phyloP scores from a whole-genome alignment of 345 rosid genomes.

The Draba incana region DNA sequence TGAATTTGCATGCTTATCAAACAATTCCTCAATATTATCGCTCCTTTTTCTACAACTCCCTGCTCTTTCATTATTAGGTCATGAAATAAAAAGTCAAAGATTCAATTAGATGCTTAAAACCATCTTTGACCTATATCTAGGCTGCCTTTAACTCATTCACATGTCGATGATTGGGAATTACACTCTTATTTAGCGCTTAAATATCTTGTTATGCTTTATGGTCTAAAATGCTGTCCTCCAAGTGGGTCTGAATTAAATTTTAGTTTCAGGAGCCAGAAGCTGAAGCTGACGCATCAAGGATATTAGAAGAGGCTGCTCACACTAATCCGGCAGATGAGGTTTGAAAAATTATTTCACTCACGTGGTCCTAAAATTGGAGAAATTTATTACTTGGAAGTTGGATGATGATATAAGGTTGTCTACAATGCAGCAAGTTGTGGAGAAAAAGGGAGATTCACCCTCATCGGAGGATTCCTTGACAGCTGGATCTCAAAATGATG shows the following conservation, averaged over 20 bases:
- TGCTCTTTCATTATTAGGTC: slow-evolving; percentile 5
- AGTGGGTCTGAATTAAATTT: slow-evolving; percentile 36
- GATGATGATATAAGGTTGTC: slow-evolving; percentile 28
- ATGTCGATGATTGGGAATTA: not conserved
- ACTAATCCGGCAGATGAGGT: slow-evolving; percentile 47
- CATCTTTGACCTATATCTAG: not conserved
- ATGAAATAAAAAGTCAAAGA: slow-evolving; percentile 10
- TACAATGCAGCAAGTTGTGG: slow-evolving; percentile 48
- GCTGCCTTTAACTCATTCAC: slow-evolving; percentile 2
- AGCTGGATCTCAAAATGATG: slow-evolving; percentile 47
- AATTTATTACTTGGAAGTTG: not conserved
- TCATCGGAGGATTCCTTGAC: slow-evolving; percentile 49
- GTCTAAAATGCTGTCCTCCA: not conserved
- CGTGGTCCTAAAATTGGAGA: slow-evolving; percentile 4
- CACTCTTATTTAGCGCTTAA: slow-evolving; percentile 1
- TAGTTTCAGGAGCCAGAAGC: slow-evolving; percentile 40
- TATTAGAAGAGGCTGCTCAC: slow-evolving; percentile 44
- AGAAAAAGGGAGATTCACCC: slow-evolving; percentile 41
- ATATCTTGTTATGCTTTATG: slow-evolving; percentile 11
- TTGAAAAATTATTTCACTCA: slow-evolving; percentile 19
- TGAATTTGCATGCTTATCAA: slow-evolving; percentile 3
- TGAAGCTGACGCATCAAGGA: slow-evolving; percentile 43
- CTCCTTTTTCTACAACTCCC: not conserved
- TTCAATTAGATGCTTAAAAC: slow-evolving; percentile 12
- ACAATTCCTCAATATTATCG: not conserved